These are phyloP conservation scores for Alternaria consortialis DNA, from an alignment of 2,329 filamentous ascomycete species.

Conservation along the genomic window DNA sequence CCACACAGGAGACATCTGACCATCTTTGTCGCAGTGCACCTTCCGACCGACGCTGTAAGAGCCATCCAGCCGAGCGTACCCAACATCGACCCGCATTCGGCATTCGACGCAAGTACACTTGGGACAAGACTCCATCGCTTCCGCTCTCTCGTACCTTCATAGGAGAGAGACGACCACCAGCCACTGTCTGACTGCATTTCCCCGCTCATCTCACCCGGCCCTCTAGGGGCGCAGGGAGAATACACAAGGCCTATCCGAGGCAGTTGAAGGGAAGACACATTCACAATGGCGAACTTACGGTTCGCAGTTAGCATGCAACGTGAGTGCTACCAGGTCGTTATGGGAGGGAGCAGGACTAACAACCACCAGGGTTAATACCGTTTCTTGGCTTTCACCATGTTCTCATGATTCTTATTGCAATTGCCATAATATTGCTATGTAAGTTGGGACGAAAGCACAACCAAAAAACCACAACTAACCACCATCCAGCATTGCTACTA, in stretches of 20 bases:
- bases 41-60: slow-evolving; percentile 41
- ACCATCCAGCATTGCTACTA: slow-evolving; percentile 77
- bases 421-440: slow-evolving; percentile 96
- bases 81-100: slow-evolving; percentile 28
- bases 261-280: slow-evolving; percentile 35
- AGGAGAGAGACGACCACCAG: slow-evolving; percentile 21
- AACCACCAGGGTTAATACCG: slow-evolving; percentile 63
- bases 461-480: slow-evolving; percentile 30
- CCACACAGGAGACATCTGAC: slow-evolving; percentile 42
- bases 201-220: slow-evolving; percentile 47
- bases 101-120: slow-evolving; percentile 28
- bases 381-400: slow-evolving; percentile 80
- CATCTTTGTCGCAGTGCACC: slow-evolving; percentile 43
- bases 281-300: slow-evolving; percentile 58
- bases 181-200: slow-evolving; percentile 45
- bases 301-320: slow-evolving; percentile 63
- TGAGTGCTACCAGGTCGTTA: slow-evolving; percentile 34
- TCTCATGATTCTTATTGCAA: slow-evolving; percentile 94
- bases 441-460: slow-evolving; percentile 54
- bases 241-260: slow-evolving; percentile 32
- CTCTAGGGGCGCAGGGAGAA: slow-evolving; percentile 54
- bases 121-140: slow-evolving; percentile 34
- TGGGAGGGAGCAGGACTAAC: slow-evolving; percentile 36
- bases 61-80: slow-evolving; percentile 30
- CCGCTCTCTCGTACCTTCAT: slow-evolving; percentile 28